Evolutionary conservation across 129 eudicot genomes (phyloP), one percentile per base, ranked within the genome.

Genomic region (Mikania micrantha): DNA sequence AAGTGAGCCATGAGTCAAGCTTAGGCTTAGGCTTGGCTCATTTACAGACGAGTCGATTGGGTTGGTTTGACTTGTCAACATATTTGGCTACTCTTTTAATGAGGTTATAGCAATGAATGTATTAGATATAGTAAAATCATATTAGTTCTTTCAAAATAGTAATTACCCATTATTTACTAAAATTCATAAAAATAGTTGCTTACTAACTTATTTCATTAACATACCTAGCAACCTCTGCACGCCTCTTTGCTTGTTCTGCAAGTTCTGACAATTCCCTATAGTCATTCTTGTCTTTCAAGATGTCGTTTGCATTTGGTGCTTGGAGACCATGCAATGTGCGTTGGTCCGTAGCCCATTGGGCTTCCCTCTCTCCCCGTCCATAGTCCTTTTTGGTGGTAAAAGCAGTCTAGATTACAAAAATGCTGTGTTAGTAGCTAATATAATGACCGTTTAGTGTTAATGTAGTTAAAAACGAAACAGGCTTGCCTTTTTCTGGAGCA

Each of bases 401-500:
- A 64, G 83, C 83, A 44, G 79, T 66, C 86, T 81, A 48, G 11
- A 73, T 68, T 20, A 36, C 12, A 11, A 50, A 25, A 39, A 16
- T 58, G 27, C 21, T 15, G 41, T 47, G 56, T 56, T 74, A 39
- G 31, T 45, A 39, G 25, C 34, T 24, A 32, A 36, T 42, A 42
- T 41, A 34, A 24, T 29, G 47, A 29, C 4, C 5, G 17, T 8
- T 40, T 39, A 52, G 59, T 39, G 16, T 52, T 53, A 7, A 10
- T 17, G 8, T 24, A 54, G 5, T 40, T 15, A 40, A 1, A 4
- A 40, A 27, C 0, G 17, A 7, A 34, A 62, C 2, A n/a, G 4
- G 45, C 74, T 73, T 79, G 76, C 95, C 95, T 50, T 82, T 19
- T 82, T 88, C 5, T 88, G 70, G 32, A 88, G 69, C 88, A 90